phyloP scores from a whole-genome alignment of 1,284 basidiomycete species.

The Trichosporon sp. region DNA sequence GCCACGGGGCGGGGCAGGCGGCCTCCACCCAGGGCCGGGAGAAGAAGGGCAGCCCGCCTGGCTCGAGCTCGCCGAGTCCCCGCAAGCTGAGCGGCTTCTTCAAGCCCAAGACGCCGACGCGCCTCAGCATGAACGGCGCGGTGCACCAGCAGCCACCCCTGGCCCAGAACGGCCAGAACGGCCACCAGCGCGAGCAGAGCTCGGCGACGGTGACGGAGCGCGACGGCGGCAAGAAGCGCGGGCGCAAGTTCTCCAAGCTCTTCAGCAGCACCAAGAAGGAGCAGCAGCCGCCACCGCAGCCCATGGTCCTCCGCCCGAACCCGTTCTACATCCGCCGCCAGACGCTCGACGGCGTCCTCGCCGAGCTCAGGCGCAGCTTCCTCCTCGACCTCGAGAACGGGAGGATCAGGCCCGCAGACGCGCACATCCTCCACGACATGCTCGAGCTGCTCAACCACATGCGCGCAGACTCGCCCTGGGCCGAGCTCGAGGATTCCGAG shows the following conservation, averaged over 20 bases:
- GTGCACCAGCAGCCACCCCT: no score
- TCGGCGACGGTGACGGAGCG: not conserved
- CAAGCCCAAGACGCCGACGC: slow-evolving; percentile 13
- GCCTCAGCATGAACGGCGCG: not conserved
- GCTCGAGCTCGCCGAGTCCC: slow-evolving; percentile 9
- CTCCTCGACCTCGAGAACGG: slow-evolving; percentile 25
- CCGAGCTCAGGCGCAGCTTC: slow-evolving; percentile 34
- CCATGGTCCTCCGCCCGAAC: not conserved
- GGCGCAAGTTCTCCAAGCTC: not conserved
- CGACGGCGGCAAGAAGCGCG: not conserved
- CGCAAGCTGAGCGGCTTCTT: slow-evolving; percentile 35
- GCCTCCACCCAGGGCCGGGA: not conserved
- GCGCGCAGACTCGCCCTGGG: slow-evolving; percentile 17
- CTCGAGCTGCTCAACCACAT: slow-evolving; percentile 20
- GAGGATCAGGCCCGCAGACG: slow-evolving; percentile 19
- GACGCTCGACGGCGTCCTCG: slow-evolving; percentile 33
- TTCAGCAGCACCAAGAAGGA: not conserved
- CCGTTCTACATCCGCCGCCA: slow-evolving; percentile 18
- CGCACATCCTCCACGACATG: slow-evolving; percentile 24
- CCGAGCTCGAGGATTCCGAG: slow-evolving; percentile 18
- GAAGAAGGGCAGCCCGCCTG: not conserved
- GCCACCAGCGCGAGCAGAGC: no score
- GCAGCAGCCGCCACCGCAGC: not conserved
- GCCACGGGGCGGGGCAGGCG: not conserved
- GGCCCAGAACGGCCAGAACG: no score